Evolutionary conservation across 1,284 basidiomycete genomes (phyloP).

Genomic region (Puccinia hordei): DNA sequence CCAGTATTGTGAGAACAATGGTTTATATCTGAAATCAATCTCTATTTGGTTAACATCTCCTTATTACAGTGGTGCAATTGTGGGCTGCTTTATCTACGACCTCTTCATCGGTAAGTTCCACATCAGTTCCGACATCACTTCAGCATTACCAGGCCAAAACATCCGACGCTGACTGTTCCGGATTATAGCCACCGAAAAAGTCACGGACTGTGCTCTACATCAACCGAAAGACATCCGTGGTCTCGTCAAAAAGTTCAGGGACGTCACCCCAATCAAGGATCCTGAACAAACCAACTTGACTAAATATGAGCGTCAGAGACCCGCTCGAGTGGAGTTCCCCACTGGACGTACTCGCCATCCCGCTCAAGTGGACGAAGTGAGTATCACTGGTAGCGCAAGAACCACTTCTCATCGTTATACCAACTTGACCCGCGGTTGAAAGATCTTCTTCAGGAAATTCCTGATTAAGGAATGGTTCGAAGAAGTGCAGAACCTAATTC

Average conservation of each 20-base stretch:
- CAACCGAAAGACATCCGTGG: not conserved
- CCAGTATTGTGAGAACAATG: conserved; percentile 31
- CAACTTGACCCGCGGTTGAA: conserved; percentile 20
- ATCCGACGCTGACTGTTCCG: not conserved
- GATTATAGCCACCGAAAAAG: conserved; percentile 36
- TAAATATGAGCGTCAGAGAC: conserved; percentile 29
- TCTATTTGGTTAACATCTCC: not conserved
- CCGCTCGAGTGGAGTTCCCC: not conserved
- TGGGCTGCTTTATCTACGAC: conserved; percentile 50
- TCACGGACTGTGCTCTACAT: conserved; percentile 38
- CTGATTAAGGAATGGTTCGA: no score
- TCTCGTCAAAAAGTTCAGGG: conserved; percentile 16
- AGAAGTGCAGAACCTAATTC: no score
- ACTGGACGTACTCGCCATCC: not conserved
- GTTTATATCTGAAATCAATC: not conserved
- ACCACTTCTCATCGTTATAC: conserved; percentile 46
- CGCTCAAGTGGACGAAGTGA: not conserved
- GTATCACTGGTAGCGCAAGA: conserved; percentile 10
- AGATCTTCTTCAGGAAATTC: no score
- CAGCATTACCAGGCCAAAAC: not conserved
- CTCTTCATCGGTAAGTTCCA: conserved; percentile 36
- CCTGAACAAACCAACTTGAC: conserved; percentile 46
- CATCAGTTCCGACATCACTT: not conserved
- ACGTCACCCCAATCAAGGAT: conserved; percentile 37
- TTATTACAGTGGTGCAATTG: conserved; percentile 42